These are phyloP conservation scores for Coemansia sp. DNA, from an alignment of 192 early-diverging fungal genomes.

Conservation along the genomic window DNA sequence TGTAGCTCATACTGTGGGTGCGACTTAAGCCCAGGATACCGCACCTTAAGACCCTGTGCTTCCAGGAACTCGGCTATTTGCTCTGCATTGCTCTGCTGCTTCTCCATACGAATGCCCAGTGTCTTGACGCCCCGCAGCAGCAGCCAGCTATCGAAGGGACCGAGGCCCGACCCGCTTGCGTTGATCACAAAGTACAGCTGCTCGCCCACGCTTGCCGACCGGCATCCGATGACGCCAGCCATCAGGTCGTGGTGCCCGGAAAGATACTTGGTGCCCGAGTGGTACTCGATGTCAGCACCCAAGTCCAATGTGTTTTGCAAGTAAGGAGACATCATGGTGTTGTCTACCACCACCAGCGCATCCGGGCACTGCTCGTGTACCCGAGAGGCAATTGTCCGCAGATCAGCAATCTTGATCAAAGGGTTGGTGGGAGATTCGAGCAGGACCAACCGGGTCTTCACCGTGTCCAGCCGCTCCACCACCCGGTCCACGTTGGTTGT, in stretches of 20 bases:
- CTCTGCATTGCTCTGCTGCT: slow-evolving; percentile 80
- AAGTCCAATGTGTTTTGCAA: slow-evolving; percentile 83
- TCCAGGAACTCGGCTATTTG: slow-evolving; percentile 82
- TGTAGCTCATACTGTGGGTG: slow-evolving; percentile 88
- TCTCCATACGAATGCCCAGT: slow-evolving; percentile 92
- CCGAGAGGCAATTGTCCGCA: slow-evolving; percentile 67
- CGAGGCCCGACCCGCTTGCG: slow-evolving; percentile 83
- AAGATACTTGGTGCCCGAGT: slow-evolving; percentile 97
- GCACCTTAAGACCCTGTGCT: slow-evolving; percentile 75
- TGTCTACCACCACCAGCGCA: slow-evolving; percentile 91
- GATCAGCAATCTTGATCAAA: slow-evolving; percentile 90
- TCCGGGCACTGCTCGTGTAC: slow-evolving; percentile 75
- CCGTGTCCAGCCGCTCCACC: slow-evolving; percentile 61
- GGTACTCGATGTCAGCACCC: slow-evolving; percentile 92
- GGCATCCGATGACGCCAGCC: slow-evolving; percentile 92
- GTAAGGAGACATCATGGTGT: slow-evolving; percentile 99
- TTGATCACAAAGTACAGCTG: slow-evolving; percentile 93
- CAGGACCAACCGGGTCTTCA: slow-evolving; percentile 80
- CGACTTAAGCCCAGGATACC: slow-evolving; percentile 79
- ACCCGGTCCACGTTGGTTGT: slow-evolving; percentile 72
- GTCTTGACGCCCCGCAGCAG: slow-evolving; percentile 94
- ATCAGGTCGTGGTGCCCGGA: slow-evolving; percentile 97
- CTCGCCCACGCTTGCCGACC: slow-evolving; percentile 69
- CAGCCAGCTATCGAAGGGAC: slow-evolving; percentile 92
- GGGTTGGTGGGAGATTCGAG: slow-evolving; percentile 98